Base-by-base conservation (phyloP, 2,329 filamentous ascomycete species). In the Aspergillus hiratsukae region DNA sequence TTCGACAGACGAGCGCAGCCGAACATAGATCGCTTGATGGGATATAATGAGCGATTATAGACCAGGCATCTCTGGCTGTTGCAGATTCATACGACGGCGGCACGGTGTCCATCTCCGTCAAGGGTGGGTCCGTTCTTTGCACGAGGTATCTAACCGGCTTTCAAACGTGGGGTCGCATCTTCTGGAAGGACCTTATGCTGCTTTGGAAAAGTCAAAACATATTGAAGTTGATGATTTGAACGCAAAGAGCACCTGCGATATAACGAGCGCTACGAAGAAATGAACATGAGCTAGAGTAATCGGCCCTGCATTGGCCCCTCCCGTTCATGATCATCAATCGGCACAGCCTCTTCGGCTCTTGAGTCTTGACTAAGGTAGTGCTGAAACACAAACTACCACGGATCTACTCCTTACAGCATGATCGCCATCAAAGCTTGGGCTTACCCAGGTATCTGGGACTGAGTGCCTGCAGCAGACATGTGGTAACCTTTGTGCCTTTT, bases 41-140 rank as follows among this genome's bases (percentile, higher is more conserved):
- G 4, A 86, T 77, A 61, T 84, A 85, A 17, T 72, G 76, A 8
- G 83, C 82, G 53, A 86, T 74, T 40, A 86, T 75, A 40, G 75
- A 68, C 81, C 82, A 84, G 43, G 78, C 76, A 64, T 86, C 79
- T 61, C 79, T 76, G 55, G 77, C 71, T 10, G 80, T 82, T 52
- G 82, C 83, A 49, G 75, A 77, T 63, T 83, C 76, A 66, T 86
- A 87, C n/a, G 82, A 83, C 4, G 84, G 84, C 29, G 82, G 81
- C 52, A 81, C 75, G 51, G 80, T 76, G 64, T 85, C 82, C 81
- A 84, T 84, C 45, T 63, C 53, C 28, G 35, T 19, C 51, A n/a
- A 50, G n/a, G 40, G 19, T 48, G 50, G 43, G 17, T 14, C 23
- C 31, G 31, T 35, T 35, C 11, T 35, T 35, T n/a, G n/a, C n/a